Base-by-base conservation (phyloP, 495 filamentous ascomycete species). In the Neurospora sublineolata region DNA sequence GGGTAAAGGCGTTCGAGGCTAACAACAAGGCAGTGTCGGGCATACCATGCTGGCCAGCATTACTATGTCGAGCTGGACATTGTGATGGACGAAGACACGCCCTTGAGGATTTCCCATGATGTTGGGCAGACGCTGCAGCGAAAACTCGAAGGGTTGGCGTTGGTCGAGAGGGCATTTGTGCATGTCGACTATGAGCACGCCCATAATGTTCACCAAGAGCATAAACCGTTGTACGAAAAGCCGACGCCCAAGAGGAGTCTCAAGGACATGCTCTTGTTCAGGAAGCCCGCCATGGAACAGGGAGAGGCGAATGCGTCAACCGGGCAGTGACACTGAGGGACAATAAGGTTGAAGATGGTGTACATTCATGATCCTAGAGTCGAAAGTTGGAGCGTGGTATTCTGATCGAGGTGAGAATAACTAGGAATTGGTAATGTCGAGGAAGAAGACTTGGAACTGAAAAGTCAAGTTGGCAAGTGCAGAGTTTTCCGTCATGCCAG, bases 21-120 rank as follows among this genome's bases (percentile, higher is more conserved):
- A 30, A 60, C 12, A 30, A 8, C 8, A 5, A 16, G 23, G 18
- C 46, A 83, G 79, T 83, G 81, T 68, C 83, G 85, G 44, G 86
- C 85, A 41, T 88, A 87, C 74, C 86, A 87, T 77, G 84, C 85
- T 18, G 86, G 86, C 0, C 82, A 86, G 72, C 80, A 85, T 37
- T 86, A 85, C 72, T 88, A 87, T 73, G 85, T 87, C 40, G 86
- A 88, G 73, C 83, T 88, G 33, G 86, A 88, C 74, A 83, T 88
- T 70, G 83, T 89, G 58, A 87, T 88, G 86, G 82, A 85, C 72
- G 83, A 83, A 69, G 79, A 82, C 14, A 76, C 81, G 27, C 83
- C 82, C 3, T 77, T 88, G 7, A 86, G 81, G 67, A 76, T 85
- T 23, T 84, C 85, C 23, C 86, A 89, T 73, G 86, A 88, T 73